A percentile compares a stretch with the other conserved stretches of the same genome.
phyloP scores from a whole-genome alignment of 148 eudicot species.

The Silene uniflora region DNA sequence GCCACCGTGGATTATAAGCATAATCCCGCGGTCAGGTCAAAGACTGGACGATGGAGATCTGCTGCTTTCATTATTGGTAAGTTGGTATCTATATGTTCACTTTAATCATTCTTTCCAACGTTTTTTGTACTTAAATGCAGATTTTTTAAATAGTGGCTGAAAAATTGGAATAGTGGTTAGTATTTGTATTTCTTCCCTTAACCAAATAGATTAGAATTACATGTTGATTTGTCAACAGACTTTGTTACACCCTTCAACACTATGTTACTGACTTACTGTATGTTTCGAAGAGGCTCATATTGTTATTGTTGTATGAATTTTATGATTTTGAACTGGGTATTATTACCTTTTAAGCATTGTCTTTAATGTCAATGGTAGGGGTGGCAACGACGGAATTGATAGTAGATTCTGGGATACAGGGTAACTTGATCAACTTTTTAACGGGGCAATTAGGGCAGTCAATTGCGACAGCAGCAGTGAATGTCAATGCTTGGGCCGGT shows the following conservation, averaged over 20 bases:
- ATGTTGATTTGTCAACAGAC: too few species aligned
- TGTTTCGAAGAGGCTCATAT: too few species aligned
- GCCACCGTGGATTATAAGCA: constrained; percentile 3
- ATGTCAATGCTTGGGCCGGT: constrained; percentile 46
- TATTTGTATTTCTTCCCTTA: too few species aligned
- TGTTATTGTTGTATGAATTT: background rate
- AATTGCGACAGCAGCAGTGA: constrained; percentile 42
- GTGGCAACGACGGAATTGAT: constrained; percentile 30
- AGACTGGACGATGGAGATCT: constrained; percentile 13
- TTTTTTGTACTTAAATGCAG: too few species aligned
- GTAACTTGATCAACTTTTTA: constrained; percentile 30
- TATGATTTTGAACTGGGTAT: background rate
- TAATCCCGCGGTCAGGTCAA: background rate
- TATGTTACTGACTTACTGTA: too few species aligned
- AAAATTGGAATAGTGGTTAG: too few species aligned
- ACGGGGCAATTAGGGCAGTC: constrained; percentile 41
- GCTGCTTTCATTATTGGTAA: constrained; percentile 7
- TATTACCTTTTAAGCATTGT: too few species aligned
- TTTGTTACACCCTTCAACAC: too few species aligned
- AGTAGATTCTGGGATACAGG: constrained; percentile 30
- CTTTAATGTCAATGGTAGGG: background rate
- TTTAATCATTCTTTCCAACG: too few species aligned
- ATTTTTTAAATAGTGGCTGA: too few species aligned
- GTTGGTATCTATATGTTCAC: too few species aligned
- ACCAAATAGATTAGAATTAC: too few species aligned